A percentile compares a stretch with the other conserved stretches of the same genome.
Conservation (phyloP, 768 basidiomycete genomes). For the Pseudohyphozyma bogoriensis region DNA sequence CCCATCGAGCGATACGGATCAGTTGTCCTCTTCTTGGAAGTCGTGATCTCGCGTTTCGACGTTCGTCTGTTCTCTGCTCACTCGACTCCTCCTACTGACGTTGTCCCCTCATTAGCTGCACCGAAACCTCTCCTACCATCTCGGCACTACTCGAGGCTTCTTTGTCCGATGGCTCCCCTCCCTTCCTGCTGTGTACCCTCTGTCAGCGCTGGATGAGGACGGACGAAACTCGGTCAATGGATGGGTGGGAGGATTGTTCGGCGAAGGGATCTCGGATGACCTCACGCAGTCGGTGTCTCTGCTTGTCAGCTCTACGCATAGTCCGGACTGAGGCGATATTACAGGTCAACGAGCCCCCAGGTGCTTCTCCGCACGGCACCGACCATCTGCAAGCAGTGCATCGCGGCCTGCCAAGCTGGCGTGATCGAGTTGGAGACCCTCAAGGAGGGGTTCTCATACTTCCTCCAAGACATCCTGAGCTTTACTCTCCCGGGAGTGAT, state of each 20-base stretch:
- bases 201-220: conserved; percentile 2
- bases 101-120: conserved; percentile 3
- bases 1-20: conserved; percentile 20
- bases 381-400: conserved; percentile 39
- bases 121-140: conserved; percentile 15
- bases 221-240: conserved; percentile 10
- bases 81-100: no score
- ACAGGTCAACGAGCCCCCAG: conserved; percentile 37
- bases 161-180: conserved; percentile 9
- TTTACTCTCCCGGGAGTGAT: conserved; percentile 40
- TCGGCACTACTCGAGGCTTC: conserved; percentile 14
- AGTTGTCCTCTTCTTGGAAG: conserved; percentile 13
- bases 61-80: not conserved
- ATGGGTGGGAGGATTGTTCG: conserved; percentile 28
- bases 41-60: conserved; percentile 13
- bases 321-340: no score
- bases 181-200: not conserved
- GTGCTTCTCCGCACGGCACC: conserved; percentile 37
- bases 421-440: conserved; percentile 39
- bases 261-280: conserved; percentile 33
- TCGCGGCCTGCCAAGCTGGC: conserved; percentile 35
- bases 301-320: not conserved
- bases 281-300: conserved; percentile 24
- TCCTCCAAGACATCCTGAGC: conserved; percentile 40
- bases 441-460: conserved; percentile 40